Percentiles rank a stretch among this genome's conserved stretches.
phyloP scores from a whole-genome alignment of 2,329 filamentous ascomycete genomes.

The Aspergillus clavatus region DNA sequence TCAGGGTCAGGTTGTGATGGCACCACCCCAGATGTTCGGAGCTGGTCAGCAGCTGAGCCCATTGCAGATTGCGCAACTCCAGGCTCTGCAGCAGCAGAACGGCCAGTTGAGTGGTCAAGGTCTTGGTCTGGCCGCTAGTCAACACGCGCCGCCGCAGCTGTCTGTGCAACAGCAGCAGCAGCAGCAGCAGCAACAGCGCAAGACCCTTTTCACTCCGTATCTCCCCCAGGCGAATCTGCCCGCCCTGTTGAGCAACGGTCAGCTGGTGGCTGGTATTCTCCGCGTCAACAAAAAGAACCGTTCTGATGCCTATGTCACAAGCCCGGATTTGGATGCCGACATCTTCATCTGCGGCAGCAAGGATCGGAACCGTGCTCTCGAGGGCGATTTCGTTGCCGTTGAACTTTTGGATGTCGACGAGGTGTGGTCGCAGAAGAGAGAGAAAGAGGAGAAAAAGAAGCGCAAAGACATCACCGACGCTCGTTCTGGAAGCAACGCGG shows the following conservation, averaged over 20 bases:
- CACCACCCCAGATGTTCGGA: conserved; percentile 71
- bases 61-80: conserved; percentile 82
- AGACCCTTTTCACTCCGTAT: conserved; percentile 97
- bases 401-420: conserved; percentile 97
- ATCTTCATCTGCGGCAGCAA: conserved; percentile 99
- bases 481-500: conserved; percentile 69
- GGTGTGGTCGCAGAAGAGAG: conserved; percentile 96
- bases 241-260: conserved; percentile 81
- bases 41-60: conserved; percentile 81
- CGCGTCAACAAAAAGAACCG: conserved; percentile 99
- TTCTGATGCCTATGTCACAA: conserved; percentile 96
- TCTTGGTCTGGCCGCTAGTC: conserved; percentile 62
- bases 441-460: conserved; percentile 99
- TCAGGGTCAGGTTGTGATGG: conserved; percentile 75
- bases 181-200: conserved; percentile 85
- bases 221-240: conserved; percentile 90
- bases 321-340: conserved; percentile 88
- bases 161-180: conserved; percentile 55
- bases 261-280: conserved; percentile 92
- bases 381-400: conserved; percentile 91
- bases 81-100: conserved; percentile 91
- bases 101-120: conserved; percentile 76
- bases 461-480: conserved; percentile 97
- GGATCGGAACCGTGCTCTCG: conserved; percentile 92
- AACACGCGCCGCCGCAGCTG: conserved; percentile 65